These are phyloP conservation scores for Marasmius oreades DNA, from an alignment of 1,284 basidiomycete species.

Conservation along the genomic window DNA sequence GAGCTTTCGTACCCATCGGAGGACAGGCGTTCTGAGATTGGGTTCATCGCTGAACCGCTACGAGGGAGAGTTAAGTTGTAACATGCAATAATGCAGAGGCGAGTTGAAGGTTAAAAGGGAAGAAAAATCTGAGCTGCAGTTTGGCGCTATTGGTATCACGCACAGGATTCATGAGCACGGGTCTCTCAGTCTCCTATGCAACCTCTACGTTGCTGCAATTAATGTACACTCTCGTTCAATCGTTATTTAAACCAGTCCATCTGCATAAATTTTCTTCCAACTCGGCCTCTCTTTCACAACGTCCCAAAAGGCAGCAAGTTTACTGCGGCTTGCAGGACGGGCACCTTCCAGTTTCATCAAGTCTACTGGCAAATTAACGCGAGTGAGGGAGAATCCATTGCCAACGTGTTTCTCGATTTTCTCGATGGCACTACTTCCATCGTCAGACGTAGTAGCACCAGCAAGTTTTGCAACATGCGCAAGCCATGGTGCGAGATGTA, in stretches of 20 bases:
- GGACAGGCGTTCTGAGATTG: slow-evolving; percentile 2
- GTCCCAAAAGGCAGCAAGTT: slow-evolving; percentile 66
- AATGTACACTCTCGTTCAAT: background rate
- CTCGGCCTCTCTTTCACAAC: slow-evolving; percentile 58
- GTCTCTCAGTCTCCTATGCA: background rate
- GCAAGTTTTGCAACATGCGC: slow-evolving; percentile 56
- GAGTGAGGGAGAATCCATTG: slow-evolving; percentile 39
- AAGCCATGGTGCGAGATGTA: slow-evolving; percentile 80
- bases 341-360: slow-evolving; percentile 19
- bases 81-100: background rate
- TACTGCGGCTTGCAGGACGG: slow-evolving; percentile 28
- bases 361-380: slow-evolving; percentile 33
- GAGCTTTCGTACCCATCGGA: slow-evolving; percentile 34
- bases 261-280: slow-evolving; percentile 64
- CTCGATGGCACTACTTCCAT: slow-evolving; percentile 44
- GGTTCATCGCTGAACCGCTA: background rate
- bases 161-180: background rate
- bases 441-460: slow-evolving; percentile 46
- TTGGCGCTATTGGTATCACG: background rate
- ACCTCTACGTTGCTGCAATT: background rate
- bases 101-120: background rate
- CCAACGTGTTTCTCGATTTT: slow-evolving; percentile 53
- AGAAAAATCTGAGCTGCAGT: background rate
- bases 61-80: background rate
- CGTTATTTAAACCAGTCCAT: slow-evolving; percentile 44